Evolutionary conservation across 208 protist species (phyloP).

Genomic region (Tetramitus jugosus): DNA sequence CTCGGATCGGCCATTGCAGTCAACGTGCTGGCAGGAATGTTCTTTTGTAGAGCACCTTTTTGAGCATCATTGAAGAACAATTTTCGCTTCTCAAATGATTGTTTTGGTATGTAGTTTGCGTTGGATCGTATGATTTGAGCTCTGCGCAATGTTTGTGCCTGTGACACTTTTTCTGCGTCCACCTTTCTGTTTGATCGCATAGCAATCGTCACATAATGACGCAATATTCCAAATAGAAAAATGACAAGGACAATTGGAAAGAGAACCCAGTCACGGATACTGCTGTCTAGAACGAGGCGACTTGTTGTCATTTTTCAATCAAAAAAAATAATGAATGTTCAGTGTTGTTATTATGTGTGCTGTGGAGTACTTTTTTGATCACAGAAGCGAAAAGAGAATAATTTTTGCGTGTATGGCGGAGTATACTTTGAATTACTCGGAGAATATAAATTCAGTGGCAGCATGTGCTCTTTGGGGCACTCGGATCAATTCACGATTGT

Average conservation of each 20-base stretch:
- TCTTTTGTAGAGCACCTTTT: conserved; percentile 49
- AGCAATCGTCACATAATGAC: conserved; percentile 66
- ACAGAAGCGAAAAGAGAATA: too few species aligned
- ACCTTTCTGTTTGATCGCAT: conserved; percentile 47
- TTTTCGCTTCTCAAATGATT: conserved; percentile 54
- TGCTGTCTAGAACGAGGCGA: conserved; percentile 59
- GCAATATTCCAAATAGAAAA: conserved; percentile 74
- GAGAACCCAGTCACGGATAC: conserved; percentile 87
- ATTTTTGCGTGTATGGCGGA: too few species aligned
- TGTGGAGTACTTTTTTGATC: too few species aligned
- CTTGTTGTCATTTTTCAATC: too few species aligned
- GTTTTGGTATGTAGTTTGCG: conserved; percentile 50
- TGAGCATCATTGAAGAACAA: conserved; percentile 50
- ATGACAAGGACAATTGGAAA: conserved; percentile 84
- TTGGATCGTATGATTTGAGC: conserved; percentile 48
- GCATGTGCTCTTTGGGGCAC: too few species aligned
- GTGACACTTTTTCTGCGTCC: conserved; percentile 52
- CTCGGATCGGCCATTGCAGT: conserved; percentile 78
- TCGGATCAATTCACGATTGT: too few species aligned
- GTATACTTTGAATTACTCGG: too few species aligned
- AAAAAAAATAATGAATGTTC: too few species aligned
- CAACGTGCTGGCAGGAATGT: conserved; percentile 67
- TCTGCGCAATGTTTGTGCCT: conserved; percentile 60
- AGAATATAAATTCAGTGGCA: too few species aligned
- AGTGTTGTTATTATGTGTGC: too few species aligned